Percentiles rank a stretch among this genome's conserved stretches.
These are phyloP conservation scores for Hyphopichia homilentoma DNA, from an alignment of 805 yeast species.

Conservation along the genomic window DNA sequence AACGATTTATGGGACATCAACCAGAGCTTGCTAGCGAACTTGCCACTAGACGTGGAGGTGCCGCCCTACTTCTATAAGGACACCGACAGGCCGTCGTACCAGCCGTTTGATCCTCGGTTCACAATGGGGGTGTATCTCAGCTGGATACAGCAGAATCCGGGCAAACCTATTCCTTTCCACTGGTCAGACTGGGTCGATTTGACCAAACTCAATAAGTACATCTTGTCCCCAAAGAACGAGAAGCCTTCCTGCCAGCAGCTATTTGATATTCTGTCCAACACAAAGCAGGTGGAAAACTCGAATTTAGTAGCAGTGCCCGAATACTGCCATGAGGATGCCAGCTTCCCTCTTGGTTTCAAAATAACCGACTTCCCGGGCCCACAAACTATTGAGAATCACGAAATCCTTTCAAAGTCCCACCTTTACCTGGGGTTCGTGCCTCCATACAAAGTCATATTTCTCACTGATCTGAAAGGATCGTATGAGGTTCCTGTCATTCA, in stretches of 20 bases:
- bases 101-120: conserved; percentile 52
- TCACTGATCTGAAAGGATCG: conserved; percentile 19
- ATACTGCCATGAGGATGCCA: conserved; percentile 18
- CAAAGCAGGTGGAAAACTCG: conserved; percentile 7
- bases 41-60: conserved; percentile 12
- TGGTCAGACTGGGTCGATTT: conserved; percentile 62
- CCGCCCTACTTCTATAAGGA: conserved; percentile 12
- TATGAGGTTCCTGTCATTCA: conserved; percentile 17
- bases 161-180: conserved; percentile 38
- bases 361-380: conserved; percentile 17
- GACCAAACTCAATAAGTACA: conserved; percentile 30
- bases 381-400: conserved; percentile 21
- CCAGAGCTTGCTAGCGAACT: conserved; percentile 1
- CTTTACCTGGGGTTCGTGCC: conserved; percentile 23
- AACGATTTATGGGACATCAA: conserved; percentile 24
- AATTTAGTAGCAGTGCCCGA: conserved; percentile 5
- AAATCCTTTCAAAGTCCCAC: conserved; percentile 24
- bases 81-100: conserved; percentile 11
- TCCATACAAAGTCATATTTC: conserved; percentile 27
- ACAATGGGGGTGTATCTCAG: conserved; percentile 47
- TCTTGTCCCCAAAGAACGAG: conserved; percentile 11
- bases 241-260: conserved; percentile 13
- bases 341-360: conserved; percentile 18
- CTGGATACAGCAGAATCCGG: conserved; percentile 21
- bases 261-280: conserved; percentile 13